A percentile compares a stretch with the other conserved stretches of the same genome.
phyloP scores from a whole-genome alignment of 352 stramenopile species.

The Pythium monospermum region DNA sequence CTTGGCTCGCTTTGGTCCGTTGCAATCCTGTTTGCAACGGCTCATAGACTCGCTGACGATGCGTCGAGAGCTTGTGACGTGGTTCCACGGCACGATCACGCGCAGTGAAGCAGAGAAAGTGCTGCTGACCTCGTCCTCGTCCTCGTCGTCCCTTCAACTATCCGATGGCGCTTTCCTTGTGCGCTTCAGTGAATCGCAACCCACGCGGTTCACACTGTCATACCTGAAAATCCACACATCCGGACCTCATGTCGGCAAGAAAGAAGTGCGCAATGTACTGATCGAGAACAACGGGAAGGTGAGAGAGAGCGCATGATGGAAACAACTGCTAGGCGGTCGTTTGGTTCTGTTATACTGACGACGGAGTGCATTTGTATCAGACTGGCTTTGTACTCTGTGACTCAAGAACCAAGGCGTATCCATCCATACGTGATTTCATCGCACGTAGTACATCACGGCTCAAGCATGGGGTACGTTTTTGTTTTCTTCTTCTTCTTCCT shows the following conservation, averaged over 20 bases:
- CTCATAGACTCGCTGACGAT: constrained; percentile 56
- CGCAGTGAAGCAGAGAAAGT: constrained; percentile 42
- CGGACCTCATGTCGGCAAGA: constrained; percentile 20
- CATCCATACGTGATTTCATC: constrained; percentile 64
- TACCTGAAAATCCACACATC: constrained; percentile 68
- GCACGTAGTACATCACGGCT: constrained; percentile 50
- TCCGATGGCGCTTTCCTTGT: constrained; percentile 76
- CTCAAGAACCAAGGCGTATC: constrained; percentile 37
- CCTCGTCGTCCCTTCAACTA: constrained; percentile 13
- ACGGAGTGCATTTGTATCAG: constrained; percentile 34
- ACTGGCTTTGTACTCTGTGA: constrained; percentile 50
- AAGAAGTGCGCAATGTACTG: constrained; percentile 71
- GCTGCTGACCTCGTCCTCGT: constrained; percentile 15
- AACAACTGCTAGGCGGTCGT: too few species aligned
- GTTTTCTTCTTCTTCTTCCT: background rate
- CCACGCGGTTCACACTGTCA: constrained; percentile 68
- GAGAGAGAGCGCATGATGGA: too few species aligned
- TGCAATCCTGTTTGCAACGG: constrained; percentile 51
- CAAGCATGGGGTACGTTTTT: constrained; percentile 45
- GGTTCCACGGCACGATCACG: constrained; percentile 67
- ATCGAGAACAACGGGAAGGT: constrained; percentile 49
- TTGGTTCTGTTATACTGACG: too few species aligned
- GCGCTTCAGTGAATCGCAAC: constrained; percentile 75
- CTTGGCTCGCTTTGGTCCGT: constrained; percentile 63
- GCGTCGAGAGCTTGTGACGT: constrained; percentile 55